These are phyloP conservation scores for Adansonia gregorii DNA, from an alignment of 441 rosid species.

Conservation along the genomic window DNA sequence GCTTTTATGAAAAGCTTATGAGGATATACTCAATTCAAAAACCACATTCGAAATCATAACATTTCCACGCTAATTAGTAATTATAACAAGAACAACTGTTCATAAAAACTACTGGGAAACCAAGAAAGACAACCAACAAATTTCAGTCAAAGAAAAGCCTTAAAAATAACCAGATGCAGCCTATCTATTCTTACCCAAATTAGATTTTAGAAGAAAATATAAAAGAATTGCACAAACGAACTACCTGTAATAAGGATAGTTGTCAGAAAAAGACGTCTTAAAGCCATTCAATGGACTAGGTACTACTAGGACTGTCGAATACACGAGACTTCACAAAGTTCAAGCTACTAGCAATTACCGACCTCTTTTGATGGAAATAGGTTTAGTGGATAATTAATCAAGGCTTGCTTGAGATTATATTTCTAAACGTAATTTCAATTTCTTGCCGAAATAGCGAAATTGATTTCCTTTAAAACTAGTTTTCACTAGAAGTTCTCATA, in stretches of 20 bases:
- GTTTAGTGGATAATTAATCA: not conserved
- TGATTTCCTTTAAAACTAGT: not conserved
- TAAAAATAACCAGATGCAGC: not conserved
- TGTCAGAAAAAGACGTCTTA: not conserved
- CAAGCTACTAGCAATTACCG: not conserved
- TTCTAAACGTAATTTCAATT: not conserved
- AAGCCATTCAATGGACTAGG: not conserved
- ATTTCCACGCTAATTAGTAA: not conserved
- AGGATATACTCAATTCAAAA: not conserved
- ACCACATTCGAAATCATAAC: not conserved
- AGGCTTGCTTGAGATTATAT: not conserved
- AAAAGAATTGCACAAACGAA: not conserved
- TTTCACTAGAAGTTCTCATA: not conserved
- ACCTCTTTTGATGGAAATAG: not conserved
- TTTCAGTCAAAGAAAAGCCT: not conserved
- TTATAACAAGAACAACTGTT: not conserved
- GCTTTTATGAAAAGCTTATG: not conserved
- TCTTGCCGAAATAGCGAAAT: not conserved
- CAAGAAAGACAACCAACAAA: not conserved
- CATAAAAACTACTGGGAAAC: not conserved
- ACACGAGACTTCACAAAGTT: not conserved
- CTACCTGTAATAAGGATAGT: not conserved
- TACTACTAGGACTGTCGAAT: not conserved
- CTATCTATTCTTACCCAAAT: not conserved
- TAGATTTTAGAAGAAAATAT: not conserved